Evolutionary conservation across 345 rosid species (phyloP).

Genomic region (Rhizophora apiculata): DNA sequence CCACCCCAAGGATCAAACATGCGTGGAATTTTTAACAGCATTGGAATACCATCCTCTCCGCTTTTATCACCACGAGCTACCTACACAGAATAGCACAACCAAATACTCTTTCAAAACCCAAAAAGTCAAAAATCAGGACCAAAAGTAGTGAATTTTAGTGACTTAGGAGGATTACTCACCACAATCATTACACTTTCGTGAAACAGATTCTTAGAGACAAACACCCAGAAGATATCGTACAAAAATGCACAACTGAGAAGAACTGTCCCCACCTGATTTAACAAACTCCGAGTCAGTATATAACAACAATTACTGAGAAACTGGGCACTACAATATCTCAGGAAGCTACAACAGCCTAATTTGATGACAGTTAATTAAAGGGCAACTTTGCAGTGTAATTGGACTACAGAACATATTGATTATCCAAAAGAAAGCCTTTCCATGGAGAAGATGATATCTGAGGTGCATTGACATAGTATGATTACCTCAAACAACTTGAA

Average conservation of each 20-base stretch:
- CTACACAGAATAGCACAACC: constrained; percentile 34
- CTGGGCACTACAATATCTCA: too few relatives aligned
- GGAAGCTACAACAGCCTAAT: too few relatives aligned
- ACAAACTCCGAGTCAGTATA: constrained; percentile 16
- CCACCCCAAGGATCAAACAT: constrained; percentile 99
- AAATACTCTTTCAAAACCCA: background rate
- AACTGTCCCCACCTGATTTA: constrained; percentile 85
- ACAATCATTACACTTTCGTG: constrained; percentile 99
- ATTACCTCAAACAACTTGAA: too few relatives aligned
- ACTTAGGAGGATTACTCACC: constrained; percentile 47
- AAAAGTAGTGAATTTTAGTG: background rate
- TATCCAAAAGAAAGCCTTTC: too few relatives aligned
- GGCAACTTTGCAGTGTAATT: too few relatives aligned
- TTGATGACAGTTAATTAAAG: too few relatives aligned
- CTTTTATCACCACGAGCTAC: constrained; percentile 97
- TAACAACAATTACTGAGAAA: background rate
- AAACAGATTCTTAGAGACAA: constrained; percentile 87
- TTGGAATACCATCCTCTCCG: constrained; percentile 97
- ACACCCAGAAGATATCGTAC: constrained; percentile 99
- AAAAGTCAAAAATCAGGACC: constrained; percentile 5
- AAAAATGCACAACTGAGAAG: constrained; percentile 95
- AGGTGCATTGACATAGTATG: too few relatives aligned
- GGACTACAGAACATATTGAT: too few relatives aligned
- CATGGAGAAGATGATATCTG: too few relatives aligned
- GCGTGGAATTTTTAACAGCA: constrained; percentile 94